Conservation (phyloP, 805 yeast genomes). For the Candida oleophila region DNA sequence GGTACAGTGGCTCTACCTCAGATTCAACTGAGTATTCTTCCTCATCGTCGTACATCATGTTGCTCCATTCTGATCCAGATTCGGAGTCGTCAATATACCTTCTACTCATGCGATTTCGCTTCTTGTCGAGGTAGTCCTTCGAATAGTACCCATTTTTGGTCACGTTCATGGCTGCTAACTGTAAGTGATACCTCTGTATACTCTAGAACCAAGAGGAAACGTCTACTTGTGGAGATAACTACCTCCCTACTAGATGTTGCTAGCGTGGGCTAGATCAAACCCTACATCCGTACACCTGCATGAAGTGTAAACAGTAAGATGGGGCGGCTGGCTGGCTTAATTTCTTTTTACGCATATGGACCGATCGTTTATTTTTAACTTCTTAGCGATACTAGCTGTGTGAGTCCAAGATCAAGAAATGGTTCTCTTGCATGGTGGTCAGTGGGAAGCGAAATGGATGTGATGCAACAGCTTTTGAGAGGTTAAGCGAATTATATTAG, state of each 20-base stretch:
- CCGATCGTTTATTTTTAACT: neutral
- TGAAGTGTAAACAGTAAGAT: neutral
- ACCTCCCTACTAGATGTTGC: too few species aligned
- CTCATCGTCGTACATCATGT: neutral
- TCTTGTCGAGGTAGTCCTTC: conserved; percentile 29
- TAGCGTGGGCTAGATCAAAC: neutral
- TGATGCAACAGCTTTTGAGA: too few species aligned
- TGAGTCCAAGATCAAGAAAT: neutral
- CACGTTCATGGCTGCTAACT: conserved; percentile 36
- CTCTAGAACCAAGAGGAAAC: too few species aligned
- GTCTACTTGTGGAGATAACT: too few species aligned
- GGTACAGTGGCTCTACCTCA: neutral
- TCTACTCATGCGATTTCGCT: neutral
- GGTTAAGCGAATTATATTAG: too few species aligned
- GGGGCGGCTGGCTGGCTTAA: neutral
- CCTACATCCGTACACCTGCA: neutral
- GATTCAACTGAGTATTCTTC: neutral
- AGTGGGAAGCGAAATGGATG: neutral
- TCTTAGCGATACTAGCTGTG: neutral
- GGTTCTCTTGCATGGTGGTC: neutral
- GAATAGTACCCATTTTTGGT: conserved; percentile 42
- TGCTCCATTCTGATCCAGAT: neutral
- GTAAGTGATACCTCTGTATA: too few species aligned
- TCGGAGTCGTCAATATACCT: neutral
- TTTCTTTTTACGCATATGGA: too few species aligned